Conservation (phyloP, 805 yeast species). For the Kluyveromyces wickerhamii region DNA sequence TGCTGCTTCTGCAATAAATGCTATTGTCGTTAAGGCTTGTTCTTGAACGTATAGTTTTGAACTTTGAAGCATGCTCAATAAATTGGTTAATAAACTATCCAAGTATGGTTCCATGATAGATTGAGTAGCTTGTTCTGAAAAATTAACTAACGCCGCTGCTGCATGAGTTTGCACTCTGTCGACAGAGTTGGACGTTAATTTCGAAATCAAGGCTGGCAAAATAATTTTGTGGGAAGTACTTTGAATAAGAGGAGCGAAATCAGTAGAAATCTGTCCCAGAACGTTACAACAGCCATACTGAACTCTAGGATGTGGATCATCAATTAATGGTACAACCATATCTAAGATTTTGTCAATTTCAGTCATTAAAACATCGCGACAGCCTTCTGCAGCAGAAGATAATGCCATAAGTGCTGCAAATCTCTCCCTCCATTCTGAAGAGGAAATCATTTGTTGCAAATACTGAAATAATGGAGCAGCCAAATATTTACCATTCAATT, state of each 20-base stretch:
- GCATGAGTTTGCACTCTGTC: conserved; percentile 97
- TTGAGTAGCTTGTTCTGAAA: conserved; percentile 84
- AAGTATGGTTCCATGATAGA: conserved; percentile 88
- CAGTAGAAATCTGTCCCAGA: conserved; percentile 93
- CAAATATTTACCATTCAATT: conserved; percentile 72
- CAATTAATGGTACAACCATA: conserved; percentile 75
- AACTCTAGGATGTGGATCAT: conserved; percentile 87
- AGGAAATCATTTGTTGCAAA: conserved; percentile 73
- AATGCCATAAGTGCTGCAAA: conserved; percentile 97
- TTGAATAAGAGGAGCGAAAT: conserved; percentile 86
- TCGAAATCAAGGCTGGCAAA: conserved; percentile 82
- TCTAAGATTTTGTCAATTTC: conserved; percentile 79
- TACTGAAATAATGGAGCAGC: conserved; percentile 83
- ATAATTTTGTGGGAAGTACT: conserved; percentile 69
- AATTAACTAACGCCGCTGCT: conserved; percentile 95
- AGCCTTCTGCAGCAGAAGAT: conserved; percentile 96
- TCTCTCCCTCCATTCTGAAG: conserved; percentile 84
- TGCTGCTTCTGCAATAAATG: conserved; percentile 95
- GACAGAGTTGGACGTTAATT: conserved; percentile 61
- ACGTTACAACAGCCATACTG: conserved; percentile 97
- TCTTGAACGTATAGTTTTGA: conserved; percentile 94
- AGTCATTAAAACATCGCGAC: conserved; percentile 75
- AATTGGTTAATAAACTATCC: conserved; percentile 67
- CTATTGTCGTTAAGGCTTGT: conserved; percentile 93
- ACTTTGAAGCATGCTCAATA: conserved; percentile 69